phyloP scores from a whole-genome alignment of 257 asterid genomes.

The Gynochthodes officinalis region DNA sequence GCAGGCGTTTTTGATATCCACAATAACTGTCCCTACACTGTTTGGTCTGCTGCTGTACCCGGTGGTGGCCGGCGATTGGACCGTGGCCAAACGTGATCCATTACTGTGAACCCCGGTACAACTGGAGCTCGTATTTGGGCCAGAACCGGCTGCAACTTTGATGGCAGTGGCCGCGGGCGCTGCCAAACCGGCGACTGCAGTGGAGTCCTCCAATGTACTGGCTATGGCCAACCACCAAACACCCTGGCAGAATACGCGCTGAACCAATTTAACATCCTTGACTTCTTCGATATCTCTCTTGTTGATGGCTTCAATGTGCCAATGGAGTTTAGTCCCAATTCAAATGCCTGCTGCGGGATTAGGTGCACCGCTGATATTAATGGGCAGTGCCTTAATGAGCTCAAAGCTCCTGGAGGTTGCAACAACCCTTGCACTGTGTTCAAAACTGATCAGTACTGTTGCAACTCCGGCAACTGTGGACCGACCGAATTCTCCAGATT shows the following conservation, averaged over 20 bases:
- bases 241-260: conserved; percentile 53
- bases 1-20: conserved; percentile 24
- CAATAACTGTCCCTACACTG: conserved; percentile 35
- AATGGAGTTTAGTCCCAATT: conserved; percentile 22
- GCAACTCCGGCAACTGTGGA: conserved; percentile 56
- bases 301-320: conserved; percentile 70
- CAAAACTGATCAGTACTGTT: conserved; percentile 57
- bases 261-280: conserved; percentile 40
- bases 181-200: conserved; percentile 41
- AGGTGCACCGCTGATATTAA: conserved; percentile 51
- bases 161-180: conserved; percentile 20
- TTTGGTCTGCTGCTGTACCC: conserved; percentile 37
- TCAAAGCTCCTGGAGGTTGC: conserved; percentile 64
- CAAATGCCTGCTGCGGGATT: conserved; percentile 25
- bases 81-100: conserved; percentile 23
- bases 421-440: conserved; percentile 73
- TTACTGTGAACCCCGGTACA: conserved; percentile 19
- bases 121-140: conserved; percentile 34
- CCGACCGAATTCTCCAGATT: conserved; percentile 53
- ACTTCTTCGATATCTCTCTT: conserved; percentile 54
- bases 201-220: conserved; percentile 34
- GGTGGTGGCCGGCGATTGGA: conserved; percentile 31
- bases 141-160: conserved; percentile 31
- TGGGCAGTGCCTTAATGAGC: conserved; percentile 54
- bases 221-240: conserved; percentile 49